Conservation (phyloP, 345 rosid genomes). For the Luvunga scandens region DNA sequence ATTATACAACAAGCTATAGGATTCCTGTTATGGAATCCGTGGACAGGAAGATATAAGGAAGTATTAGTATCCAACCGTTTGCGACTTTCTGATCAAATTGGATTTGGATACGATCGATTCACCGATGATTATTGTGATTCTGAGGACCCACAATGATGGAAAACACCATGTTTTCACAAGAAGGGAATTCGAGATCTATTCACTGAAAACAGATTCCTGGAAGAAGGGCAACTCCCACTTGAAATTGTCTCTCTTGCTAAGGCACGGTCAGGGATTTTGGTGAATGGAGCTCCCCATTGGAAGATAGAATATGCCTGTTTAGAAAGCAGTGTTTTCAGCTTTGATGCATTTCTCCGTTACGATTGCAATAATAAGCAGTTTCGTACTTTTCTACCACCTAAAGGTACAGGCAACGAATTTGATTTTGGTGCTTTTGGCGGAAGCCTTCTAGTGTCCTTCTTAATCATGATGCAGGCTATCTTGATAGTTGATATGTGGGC, state of each 20-base stretch:
- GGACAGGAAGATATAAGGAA: not conserved
- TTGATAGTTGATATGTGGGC: no score
- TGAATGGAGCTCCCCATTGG: constrained; percentile 2
- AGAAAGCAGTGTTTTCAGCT: no score
- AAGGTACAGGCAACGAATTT: not conserved
- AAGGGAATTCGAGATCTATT: not conserved
- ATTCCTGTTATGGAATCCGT: constrained; percentile 1
- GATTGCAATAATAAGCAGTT: not conserved
- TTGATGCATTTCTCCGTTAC: not conserved
- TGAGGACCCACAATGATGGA: not conserved
- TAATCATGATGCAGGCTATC: no score
- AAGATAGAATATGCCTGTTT: not conserved
- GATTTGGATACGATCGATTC: not conserved
- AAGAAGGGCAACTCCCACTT: not conserved
- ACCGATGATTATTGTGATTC: not conserved
- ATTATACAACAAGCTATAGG: no score
- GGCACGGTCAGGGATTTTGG: not conserved
- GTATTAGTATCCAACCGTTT: not conserved
- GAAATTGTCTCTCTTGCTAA: no score
- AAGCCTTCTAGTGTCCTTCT: no score
- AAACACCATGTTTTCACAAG: no score
- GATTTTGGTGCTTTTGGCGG: no score
- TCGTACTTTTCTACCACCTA: not conserved
- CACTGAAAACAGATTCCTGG: not conserved
- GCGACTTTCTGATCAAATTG: no score